Evolutionary conservation across 192 early-diverging fungal species (phyloP), one percentile per base, ranked within the genome.

Genomic region (Helicostylum pulchrum): DNA sequence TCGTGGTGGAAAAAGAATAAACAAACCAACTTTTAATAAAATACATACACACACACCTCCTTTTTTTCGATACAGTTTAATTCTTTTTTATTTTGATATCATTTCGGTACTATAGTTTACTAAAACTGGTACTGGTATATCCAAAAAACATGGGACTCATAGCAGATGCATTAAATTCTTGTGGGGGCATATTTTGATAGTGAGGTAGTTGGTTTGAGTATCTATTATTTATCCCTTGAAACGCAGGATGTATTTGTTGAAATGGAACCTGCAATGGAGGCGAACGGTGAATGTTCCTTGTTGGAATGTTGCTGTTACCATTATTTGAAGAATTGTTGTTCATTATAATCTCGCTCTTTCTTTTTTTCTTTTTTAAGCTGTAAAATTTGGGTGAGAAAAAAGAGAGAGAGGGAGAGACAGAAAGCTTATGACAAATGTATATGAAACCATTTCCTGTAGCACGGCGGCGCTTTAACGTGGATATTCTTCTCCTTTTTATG

Each of bases 81-180:
- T 39, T 9, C 6, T 39, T 4, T 39, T 9, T 39, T 39, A 39
- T 9, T 39, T 6, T 10, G 36, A 9, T 19, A 15, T 19, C 46
- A 15, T 48, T 15, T 48, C 26, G 26, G 26, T 17, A 17, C 46
- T 48, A 48, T 48, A 48, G 14, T 48, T 48, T 48, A 19, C 46
- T 48, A 48, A 17, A 14, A 48, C 17, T 48, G 11, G 46, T 48
- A 48, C 17, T 19, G 34, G 21, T 5, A 51, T 67, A 67, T 21
- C 65, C 65, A 56, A 49, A 67, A 43, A 67, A 67, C 31, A 67
- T 56, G n/a, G 65, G 65, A 42, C 65, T 67, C 4, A n/a, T 36
- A 17, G 48, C 42, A n/a, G 65, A 46, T 17, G 65, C 26, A 59
- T 67, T 47, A 67, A 67, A 67, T n/a, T 34, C 26, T 19, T 58